Percentiles rank a stretch among this genome's conserved stretches.
Conservation (phyloP, 2,329 filamentous ascomycete species). For the Cyclaneusma minus region DNA sequence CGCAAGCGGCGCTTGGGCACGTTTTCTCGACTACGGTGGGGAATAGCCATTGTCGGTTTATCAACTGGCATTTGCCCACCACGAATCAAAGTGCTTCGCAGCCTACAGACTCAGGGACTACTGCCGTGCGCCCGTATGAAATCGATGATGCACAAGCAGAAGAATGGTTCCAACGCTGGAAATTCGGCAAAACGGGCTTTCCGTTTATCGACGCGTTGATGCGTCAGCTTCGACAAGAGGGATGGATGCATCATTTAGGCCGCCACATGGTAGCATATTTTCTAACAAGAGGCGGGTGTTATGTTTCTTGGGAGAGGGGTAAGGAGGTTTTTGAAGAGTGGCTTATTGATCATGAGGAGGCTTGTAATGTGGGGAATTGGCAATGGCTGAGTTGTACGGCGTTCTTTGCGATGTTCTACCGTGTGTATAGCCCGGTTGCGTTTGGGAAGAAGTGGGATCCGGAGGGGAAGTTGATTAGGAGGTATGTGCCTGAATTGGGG, state of each 20-base stretch:
- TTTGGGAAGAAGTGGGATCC: constrained; percentile 68
- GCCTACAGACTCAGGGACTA: too few relatives aligned
- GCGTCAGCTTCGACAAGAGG: constrained; percentile 55
- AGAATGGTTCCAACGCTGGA: constrained; percentile 53
- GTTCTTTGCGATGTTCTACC: constrained; percentile 58
- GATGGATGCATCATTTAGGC: constrained; percentile 70
- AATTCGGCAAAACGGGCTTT: constrained; percentile 54
- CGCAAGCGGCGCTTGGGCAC: constrained; percentile 52
- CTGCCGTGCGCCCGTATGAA: constrained; percentile 45
- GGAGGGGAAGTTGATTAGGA: constrained; percentile 45
- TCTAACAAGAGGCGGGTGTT: constrained; percentile 64
- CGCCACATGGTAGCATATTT: constrained; percentile 69
- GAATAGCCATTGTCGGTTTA: constrained; percentile 55
- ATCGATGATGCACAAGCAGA: constrained; percentile 49
- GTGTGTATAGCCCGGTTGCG: constrained; percentile 53
- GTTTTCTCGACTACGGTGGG: constrained; percentile 47
- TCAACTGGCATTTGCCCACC: constrained; percentile 64
- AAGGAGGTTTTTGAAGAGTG: constrained; percentile 66
- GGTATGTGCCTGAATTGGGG: constrained; percentile 52
- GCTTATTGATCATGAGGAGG: constrained; percentile 59
- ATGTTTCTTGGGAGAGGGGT: constrained; percentile 65
- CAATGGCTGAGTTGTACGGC: constrained; percentile 65
- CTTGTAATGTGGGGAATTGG: constrained; percentile 65
- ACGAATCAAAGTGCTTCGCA: constrained; percentile 29
- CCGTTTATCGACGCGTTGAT: constrained; percentile 72